Evolutionary conservation across 164 flowering plant genomes (phyloP), one percentile per base, ranked within the genome.

Genomic region (Taxillus chinensis): DNA sequence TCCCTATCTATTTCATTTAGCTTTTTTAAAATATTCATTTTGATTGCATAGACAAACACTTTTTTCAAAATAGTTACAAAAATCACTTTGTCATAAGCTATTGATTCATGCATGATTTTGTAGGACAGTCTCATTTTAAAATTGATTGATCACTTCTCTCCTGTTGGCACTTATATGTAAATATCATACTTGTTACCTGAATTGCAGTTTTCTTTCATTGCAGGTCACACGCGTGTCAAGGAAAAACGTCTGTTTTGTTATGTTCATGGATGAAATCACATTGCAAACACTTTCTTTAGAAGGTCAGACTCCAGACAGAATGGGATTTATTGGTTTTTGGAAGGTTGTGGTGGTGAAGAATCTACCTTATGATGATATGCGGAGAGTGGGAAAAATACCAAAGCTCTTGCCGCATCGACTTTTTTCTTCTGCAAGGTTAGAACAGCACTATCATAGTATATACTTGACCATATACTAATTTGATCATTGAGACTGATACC

Each of bases 201-300:
- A 54, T 13, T 40, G 10, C 39, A 13, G 8, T 39, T 16, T 49
- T 3, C 50, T n/a, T 72, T 63, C 16, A 17, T 61, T 75, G 63
- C 80, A 93, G 98, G 83, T 93, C 52, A 77, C 95, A 64, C 92
- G 86, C 16, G 64, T 81, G 64, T 93, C 98, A 65, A 85, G 82
- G 81, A 93, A 93, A 81, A 90, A 86, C 76, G 98, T 88, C 46
- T 93, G 98, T 72, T 93, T 93, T 74, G 92, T 90, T 17, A 90
- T 93, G 90, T 93, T 93, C 67, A 67, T 84, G 78, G 98, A 93
- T 80, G 92, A 82, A 68, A 70, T 62, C 58, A 93, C 98, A 58
- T 65, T 89, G 77, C 81, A 74, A 68, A 84, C 84, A 60, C 83
- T 93, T 71, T 68, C 83, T 55, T 73, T 85, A 17, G 98, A 93